Percentiles rank a stretch among this genome's conserved stretches.
phyloP scores from a whole-genome alignment of 2,329 filamentous ascomycete species.

The Calonectria pseudoreteaudii region DNA sequence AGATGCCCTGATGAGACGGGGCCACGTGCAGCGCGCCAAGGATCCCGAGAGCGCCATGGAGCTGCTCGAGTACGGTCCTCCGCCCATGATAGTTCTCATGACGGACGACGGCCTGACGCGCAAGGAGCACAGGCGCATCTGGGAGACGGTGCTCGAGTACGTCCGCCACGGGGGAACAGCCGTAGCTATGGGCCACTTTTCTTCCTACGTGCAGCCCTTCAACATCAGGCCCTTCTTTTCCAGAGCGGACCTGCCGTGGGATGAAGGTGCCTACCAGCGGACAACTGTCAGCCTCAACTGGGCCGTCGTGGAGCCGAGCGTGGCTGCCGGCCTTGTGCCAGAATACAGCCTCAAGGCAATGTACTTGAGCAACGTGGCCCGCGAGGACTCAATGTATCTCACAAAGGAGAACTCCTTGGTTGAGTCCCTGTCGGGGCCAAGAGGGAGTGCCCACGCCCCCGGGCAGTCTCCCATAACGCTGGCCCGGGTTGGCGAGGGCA shows the following conservation, averaged over 20 bases:
- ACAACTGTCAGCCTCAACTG: constrained; percentile 38
- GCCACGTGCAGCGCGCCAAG: constrained; percentile 14
- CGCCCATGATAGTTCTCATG: constrained; percentile 25
- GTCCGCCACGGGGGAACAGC: constrained; percentile 27
- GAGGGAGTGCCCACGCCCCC: background rate
- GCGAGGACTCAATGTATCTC: constrained; percentile 40
- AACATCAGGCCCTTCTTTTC: background rate
- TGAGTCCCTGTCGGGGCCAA: constrained; percentile 12
- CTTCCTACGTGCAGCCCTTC: constrained; percentile 5
- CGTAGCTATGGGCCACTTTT: constrained; percentile 36
- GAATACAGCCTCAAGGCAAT: constrained; percentile 44
- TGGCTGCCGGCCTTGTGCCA: constrained; percentile 27
- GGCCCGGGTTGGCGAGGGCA: constrained; percentile 42
- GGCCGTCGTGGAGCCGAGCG: constrained; percentile 19
- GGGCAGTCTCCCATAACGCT: constrained; percentile 40
- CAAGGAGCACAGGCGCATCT: constrained; percentile 13
- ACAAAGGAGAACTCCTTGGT: constrained; percentile 15
- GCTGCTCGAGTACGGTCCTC: background rate
- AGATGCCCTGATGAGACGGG: background rate
- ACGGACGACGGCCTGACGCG: constrained; percentile 28
- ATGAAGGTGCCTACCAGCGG: constrained; percentile 32
- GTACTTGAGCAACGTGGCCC: constrained; percentile 38
- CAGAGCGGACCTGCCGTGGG: constrained; percentile 39
- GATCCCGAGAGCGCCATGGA: constrained; percentile 1
- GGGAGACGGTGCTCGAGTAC: constrained; percentile 30